Evolutionary conservation across 164 flowering plant species (phyloP), one percentile per base, ranked within the genome.

Genomic region (Annona squamosa): DNA sequence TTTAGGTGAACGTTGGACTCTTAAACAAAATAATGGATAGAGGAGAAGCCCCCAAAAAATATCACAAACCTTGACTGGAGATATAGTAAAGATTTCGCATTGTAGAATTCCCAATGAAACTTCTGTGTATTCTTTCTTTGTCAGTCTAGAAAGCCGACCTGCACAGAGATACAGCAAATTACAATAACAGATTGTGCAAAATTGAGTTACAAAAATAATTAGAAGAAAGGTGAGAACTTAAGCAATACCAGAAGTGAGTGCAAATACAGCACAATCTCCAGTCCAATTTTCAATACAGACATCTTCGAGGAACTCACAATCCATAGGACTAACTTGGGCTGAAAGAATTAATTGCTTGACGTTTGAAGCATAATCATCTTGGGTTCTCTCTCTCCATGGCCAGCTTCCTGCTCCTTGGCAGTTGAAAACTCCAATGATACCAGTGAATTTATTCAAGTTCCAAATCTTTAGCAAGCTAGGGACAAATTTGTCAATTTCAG

Each of bases 351-450:
- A 59, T 63, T 81, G 68, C 3, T 68, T 42, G 10, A 76, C 56
- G 6, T 65, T 65, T 46, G 70, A 18, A 10, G 43, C 18, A 0
- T 71, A 70, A 1, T 65, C 57, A 6, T 71, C 69, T 57, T 73
- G 65, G 44, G 48, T 45, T 67, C 10, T 77, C 44, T 81, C 64
- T 66, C 69, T 87, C 81, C 82, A 42, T 10, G 87, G 88, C 98
- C 98, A 93, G 72, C 63, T 74, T 73, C 94, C 98, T n/a, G 87
- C 91, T 73, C 94, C 92, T 87, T 93, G 93, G 79, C 98, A 93
- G 64, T 93, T 91, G 48, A 91, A 93, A 63, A 86, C 86, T 48
- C 98, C 98, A 3, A 93, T n/a, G 5, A 93, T 82, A 37, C 97
- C 93, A 5, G 84, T 57, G 19, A 82, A 75, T 82, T 90, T 89